Percentiles rank a stretch among this genome's conserved stretches.
phyloP scores from a whole-genome alignment of 257 asterid species.

The Fraxinus americana region DNA sequence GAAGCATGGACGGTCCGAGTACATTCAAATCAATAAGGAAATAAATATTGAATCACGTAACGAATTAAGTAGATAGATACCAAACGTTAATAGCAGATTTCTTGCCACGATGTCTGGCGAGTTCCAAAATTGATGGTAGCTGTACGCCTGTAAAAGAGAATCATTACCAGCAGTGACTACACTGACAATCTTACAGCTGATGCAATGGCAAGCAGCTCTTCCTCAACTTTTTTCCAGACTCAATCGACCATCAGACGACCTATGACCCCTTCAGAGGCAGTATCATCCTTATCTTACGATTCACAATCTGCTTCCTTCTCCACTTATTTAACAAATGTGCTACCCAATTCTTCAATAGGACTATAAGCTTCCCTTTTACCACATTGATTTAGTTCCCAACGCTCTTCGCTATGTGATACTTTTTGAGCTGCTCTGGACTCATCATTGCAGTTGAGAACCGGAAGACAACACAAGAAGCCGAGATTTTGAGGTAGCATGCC shows the following conservation, averaged over 20 bases:
- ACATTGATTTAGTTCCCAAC: slow-evolving; percentile 24
- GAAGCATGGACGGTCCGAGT: too few relatives aligned
- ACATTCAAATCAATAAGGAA: too few relatives aligned
- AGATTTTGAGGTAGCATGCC: slow-evolving; percentile 69
- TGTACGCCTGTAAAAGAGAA: too few relatives aligned
- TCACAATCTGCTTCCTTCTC: slow-evolving; percentile 29
- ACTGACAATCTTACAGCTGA: too few relatives aligned
- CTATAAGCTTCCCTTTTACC: slow-evolving; percentile 58
- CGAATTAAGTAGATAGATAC: too few relatives aligned
- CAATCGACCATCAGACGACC: slow-evolving; percentile 62
- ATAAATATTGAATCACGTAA: too few relatives aligned
- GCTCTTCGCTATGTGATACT: slow-evolving; percentile 24
- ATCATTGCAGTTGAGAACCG: slow-evolving; percentile 46
- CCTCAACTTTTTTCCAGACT: too few relatives aligned
- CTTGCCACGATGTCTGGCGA: too few relatives aligned
- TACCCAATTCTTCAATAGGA: slow-evolving; percentile 32
- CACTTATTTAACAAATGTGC: slow-evolving; percentile 30
- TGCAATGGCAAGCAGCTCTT: too few relatives aligned
- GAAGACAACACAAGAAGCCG: slow-evolving; percentile 63
- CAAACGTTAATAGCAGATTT: too few relatives aligned
- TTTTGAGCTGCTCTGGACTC: slow-evolving; percentile 25
- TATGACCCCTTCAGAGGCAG: slow-evolving; percentile 29
- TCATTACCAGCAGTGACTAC: too few relatives aligned
- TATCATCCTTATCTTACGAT: slow-evolving; percentile 15
- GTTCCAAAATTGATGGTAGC: too few relatives aligned